Percentiles rank a stretch among this genome's conserved stretches.
These are phyloP conservation scores for Malus sylvestris DNA, from an alignment of 306 rosid genomes.

Conservation along the genomic window DNA sequence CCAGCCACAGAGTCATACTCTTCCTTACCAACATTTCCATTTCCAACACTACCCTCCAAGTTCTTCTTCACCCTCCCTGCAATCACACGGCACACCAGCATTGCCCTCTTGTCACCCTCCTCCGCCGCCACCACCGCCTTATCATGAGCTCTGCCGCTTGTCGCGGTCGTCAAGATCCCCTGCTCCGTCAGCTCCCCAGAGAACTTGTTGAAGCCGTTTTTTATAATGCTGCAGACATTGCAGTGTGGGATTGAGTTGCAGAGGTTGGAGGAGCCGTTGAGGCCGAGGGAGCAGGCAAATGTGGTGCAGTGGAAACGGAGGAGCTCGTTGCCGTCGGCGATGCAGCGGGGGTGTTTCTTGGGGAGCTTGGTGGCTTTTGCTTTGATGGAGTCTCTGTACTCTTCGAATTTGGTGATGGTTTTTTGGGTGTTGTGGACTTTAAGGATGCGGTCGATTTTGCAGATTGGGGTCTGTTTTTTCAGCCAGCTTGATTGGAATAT, in stretches of 20 bases:
- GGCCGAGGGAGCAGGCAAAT: slow-evolving; percentile 69
- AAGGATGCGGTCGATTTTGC: slow-evolving; percentile 83
- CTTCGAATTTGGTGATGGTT: slow-evolving; percentile 74
- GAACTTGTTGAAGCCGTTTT: slow-evolving; percentile 50
- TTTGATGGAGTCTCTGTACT: slow-evolving; percentile 79
- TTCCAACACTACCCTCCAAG: slow-evolving; percentile 30
- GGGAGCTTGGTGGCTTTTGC: slow-evolving; percentile 64
- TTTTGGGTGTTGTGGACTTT: slow-evolving; percentile 83
- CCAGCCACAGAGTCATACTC: slow-evolving; percentile 80
- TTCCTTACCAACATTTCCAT: slow-evolving; percentile 36
- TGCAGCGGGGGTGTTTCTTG: slow-evolving; percentile 83
- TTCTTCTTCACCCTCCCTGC: slow-evolving; percentile 96
- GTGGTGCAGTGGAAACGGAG: slow-evolving; percentile 88
- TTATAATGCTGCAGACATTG: slow-evolving; percentile 65
- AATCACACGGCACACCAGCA: slow-evolving; percentile 96
- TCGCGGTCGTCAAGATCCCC: slow-evolving; percentile 81
- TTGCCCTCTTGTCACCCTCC: slow-evolving; percentile 50
- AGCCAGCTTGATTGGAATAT: slow-evolving; percentile 99
- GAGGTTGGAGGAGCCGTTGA: slow-evolving; percentile 74
- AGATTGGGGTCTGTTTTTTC: slow-evolving; percentile 73
- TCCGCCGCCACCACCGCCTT: slow-evolving; percentile 27
- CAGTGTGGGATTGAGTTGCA: slow-evolving; percentile 72
- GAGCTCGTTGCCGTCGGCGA: slow-evolving; percentile 92
- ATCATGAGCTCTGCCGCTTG: slow-evolving; percentile 92
- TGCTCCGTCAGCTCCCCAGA: slow-evolving; percentile 17